Evolutionary conservation across 805 yeast species (phyloP), one percentile per base, ranked within the genome.

Genomic region (Myxozyma neglecta): DNA sequence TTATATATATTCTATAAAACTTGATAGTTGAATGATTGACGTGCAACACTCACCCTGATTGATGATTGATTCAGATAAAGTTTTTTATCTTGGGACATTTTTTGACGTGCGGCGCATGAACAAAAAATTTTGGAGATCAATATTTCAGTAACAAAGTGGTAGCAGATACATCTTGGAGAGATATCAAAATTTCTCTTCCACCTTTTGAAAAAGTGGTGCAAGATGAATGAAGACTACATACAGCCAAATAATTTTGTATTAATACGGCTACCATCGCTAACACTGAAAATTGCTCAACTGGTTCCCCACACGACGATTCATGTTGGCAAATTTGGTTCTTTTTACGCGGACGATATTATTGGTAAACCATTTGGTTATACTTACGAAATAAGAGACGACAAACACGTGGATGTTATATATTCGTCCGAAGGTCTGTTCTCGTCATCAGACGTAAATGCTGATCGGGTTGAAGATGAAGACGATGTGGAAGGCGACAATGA

Each of bases 251-350:
- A 83, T 60, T 81, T 79, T 74, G 90, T 83, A 9, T 74, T 93
- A 69, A 73, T 94, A 42, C 81, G 87, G 57, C 79, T 91, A 60
- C 98, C 98, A 0, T 90, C 97, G 1, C 89, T 86, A 56, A 88
- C 89, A 59, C 73, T 85, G 70, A 87, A 89, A 71, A 80, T 92
- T 44, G 84, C 88, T n/a, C 84, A 86, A 68, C 76, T 92, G 61
- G 81, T 79, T 53, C 80, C 83, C 3, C 85, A 82, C 37, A 84
- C 86, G 0, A 72, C 81, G 10, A 81, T 94, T 18, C 83, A 85
- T 58, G 79, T 94, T 66, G 99, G 99, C 1, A 93, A 94, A 72
- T 94, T 93, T 74, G 99, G 99, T 18, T 79, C 87, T 0, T 94
- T 94, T 72, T 76, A 81, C 36, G 90, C 88, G 1, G 84, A 86